Evolutionary conservation across 208 protist genomes (phyloP).

Genomic region (Leishmania tarentolae): DNA sequence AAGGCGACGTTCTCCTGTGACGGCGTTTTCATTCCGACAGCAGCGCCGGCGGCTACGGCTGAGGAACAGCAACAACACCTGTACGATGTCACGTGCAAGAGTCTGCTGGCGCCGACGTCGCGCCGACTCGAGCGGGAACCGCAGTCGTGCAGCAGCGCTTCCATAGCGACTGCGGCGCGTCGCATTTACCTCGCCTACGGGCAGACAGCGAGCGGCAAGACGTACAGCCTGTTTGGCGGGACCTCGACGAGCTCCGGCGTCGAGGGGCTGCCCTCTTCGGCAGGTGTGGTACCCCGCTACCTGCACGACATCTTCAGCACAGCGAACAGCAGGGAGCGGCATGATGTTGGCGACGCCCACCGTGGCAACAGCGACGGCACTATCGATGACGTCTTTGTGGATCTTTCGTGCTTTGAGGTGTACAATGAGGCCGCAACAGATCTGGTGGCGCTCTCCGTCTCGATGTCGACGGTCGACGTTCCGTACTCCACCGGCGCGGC

Average conservation of each 20-base stretch:
- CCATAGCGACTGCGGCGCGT: slow-evolving; percentile 3
- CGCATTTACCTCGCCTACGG: slow-evolving; percentile 78
- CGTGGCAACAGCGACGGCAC: neutral
- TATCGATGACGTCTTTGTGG: slow-evolving; percentile 33
- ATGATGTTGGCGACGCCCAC: neutral
- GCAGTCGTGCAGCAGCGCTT: neutral
- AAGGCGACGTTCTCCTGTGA: slow-evolving; percentile 45
- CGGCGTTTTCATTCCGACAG: slow-evolving; percentile 36
- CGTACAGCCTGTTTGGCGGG: slow-evolving; percentile 78
- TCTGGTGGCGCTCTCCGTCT: slow-evolving; percentile 50
- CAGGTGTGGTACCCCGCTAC: slow-evolving; percentile 64
- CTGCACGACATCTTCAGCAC: slow-evolving; percentile 46
- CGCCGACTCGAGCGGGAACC: neutral
- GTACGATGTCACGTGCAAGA: slow-evolving; percentile 24
- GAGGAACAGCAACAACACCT: slow-evolving; percentile 14
- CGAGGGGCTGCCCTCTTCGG: slow-evolving; percentile 5
- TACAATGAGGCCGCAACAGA: slow-evolving; percentile 82
- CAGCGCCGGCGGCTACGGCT: slow-evolving; percentile 25
- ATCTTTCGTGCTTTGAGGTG: slow-evolving; percentile 75
- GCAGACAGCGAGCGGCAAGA: slow-evolving; percentile 85
- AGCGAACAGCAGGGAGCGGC: neutral
- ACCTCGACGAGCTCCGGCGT: neutral
- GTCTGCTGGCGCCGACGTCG: slow-evolving; percentile 9
- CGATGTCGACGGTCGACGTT: slow-evolving; percentile 3
- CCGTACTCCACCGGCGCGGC: neutral